phyloP scores from a whole-genome alignment of 2,329 filamentous ascomycete species.

The Alternaria panax region DNA sequence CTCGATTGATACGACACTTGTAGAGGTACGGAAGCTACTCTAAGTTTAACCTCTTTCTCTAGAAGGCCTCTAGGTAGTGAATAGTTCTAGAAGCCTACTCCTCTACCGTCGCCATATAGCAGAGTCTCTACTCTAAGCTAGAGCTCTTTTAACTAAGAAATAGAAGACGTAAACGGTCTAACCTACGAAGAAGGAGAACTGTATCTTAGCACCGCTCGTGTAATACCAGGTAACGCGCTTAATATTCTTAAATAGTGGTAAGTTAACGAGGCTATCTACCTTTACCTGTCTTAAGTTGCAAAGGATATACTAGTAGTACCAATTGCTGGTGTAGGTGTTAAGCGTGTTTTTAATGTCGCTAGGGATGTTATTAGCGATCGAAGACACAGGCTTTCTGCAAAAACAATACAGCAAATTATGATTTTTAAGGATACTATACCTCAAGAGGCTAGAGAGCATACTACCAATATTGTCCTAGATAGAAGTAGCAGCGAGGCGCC shows the following conservation, averaged over 20 bases:
- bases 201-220: background rate
- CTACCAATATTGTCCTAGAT: no score
- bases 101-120: background rate
- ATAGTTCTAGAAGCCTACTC: background rate
- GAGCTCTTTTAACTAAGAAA: background rate
- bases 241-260: background rate
- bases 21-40: no score
- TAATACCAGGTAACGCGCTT: background rate
- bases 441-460: no score
- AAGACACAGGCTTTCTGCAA: background rate
- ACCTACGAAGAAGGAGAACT: background rate
- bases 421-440: background rate
- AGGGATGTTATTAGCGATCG: background rate
- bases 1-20: conserved; percentile 4
- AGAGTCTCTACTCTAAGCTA: background rate
- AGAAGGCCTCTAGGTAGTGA: background rate
- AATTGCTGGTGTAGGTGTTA: background rate
- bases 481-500: no score
- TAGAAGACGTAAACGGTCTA: background rate
- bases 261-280: background rate
- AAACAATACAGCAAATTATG: background rate
- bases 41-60: no score
- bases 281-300: background rate
- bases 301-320: background rate
- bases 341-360: conserved; percentile 1